These are phyloP conservation scores for Capniomyces stellatus DNA, from an alignment of 371 early-diverging fungal genomes.

Conservation along the genomic window DNA sequence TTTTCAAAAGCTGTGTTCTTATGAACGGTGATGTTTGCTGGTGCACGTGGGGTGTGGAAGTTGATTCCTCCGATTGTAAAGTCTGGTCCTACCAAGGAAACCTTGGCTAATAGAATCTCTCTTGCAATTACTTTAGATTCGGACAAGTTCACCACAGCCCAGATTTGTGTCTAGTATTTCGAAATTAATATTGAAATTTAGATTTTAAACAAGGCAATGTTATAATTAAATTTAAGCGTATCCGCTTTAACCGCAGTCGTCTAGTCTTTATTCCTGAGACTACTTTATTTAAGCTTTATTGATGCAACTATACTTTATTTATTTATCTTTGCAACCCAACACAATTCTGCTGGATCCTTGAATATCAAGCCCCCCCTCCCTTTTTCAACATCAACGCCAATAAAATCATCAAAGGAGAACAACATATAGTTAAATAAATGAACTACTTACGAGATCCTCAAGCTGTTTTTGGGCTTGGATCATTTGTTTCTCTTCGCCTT, in stretches of 20 bases:
- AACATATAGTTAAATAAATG: no score
- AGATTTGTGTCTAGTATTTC: slow-evolving; percentile 57
- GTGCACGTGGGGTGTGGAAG: neutral
- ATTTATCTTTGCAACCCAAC: no score
- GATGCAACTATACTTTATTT: no score
- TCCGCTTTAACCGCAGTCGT: no score
- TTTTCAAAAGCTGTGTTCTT: neutral
- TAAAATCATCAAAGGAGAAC: no score
- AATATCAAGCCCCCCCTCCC: no score
- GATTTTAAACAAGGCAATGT: neutral
- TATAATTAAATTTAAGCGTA: neutral
- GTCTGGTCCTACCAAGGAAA: slow-evolving; percentile 52
- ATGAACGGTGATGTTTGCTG: neutral
- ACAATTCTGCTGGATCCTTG: no score
- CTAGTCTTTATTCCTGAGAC: no score
- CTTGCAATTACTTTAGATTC: slow-evolving; percentile 65
- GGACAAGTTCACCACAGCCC: slow-evolving; percentile 93
- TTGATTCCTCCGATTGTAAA: neutral
- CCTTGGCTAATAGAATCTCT: slow-evolving; percentile 78
- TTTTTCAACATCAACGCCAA: no score
- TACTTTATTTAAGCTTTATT: no score
- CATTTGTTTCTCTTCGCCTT: slow-evolving; percentile 62
- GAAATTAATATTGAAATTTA: neutral
- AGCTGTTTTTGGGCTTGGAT: slow-evolving; percentile 86
- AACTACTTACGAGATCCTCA: slow-evolving; percentile 50